Base-by-base conservation (phyloP, 1,284 basidiomycete species). In the Tylopilus sp. region DNA sequence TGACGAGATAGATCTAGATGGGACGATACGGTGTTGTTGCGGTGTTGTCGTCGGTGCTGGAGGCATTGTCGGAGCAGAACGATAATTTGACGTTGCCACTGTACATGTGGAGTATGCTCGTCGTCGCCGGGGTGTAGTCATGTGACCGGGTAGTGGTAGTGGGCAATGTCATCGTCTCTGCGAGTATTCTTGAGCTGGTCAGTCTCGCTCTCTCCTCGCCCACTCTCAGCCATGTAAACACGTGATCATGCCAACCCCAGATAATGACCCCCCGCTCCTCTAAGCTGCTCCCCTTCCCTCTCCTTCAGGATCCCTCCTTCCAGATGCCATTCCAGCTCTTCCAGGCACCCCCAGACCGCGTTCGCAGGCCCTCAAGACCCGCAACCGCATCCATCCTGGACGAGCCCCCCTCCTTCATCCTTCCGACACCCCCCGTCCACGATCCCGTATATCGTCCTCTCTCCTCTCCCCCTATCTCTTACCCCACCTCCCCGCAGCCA, bases 31-130 rank as follows among this genome's bases (percentile, higher is more conserved):
- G 72, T 31, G 64, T 69, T 38, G 80, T 86, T n/a, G 78, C 84
- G 18, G 68, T 70, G 13, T 66, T 90, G 46, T 77, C 86, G 2
- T 83, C 84, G 3, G 65, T 90, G 44, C 75, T 97, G 56, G 94
- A 97, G 69, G 94, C 91, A 15, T 71, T 93, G 48, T 91, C 89
- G 18, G 84, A 86, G 61, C 94, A 97, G 69, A 97, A 97, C 69
- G 94, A 97, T 70, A 97, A 97, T 67, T 74, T 97, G 56, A 91
- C 91, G 29, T 71, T 96, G 52, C 92, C 92, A 19, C 71, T 95
- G 68, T 95, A 88, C 66, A 84, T 91, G 72, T 96, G 92, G 91
- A 84, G 82, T 65, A 75, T 86, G 74, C 68, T 87, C 39, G 81
- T 80, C 38, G 67, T 86, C 38, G 74, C 71, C 13, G 63, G 49